Evolutionary conservation across 192 early-diverging fungal species (phyloP).

Genomic region (Hyaloraphidium curvatum): DNA sequence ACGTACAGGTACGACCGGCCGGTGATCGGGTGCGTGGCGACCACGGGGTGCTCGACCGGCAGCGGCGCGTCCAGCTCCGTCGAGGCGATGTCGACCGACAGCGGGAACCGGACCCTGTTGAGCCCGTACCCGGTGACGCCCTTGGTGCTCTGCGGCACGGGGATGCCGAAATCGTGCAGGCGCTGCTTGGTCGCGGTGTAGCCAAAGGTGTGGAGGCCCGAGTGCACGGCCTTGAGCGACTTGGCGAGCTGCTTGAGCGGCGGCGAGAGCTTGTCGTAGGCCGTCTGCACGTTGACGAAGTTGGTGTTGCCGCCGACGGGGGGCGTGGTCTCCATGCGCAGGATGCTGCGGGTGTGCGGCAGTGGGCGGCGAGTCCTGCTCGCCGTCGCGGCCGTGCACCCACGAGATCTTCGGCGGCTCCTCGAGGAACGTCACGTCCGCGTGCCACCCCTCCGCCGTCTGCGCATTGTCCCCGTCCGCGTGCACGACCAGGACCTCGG

Average conservation of each 20-base stretch:
- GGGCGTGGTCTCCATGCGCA: constrained; percentile 25
- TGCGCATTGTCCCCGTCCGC: too few species aligned
- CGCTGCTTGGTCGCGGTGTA: too few species aligned
- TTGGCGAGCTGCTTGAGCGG: constrained; percentile 28
- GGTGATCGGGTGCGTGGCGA: constrained; percentile 47
- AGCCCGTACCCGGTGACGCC: too few species aligned
- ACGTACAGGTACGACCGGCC: constrained; percentile 42
- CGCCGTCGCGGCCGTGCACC: too few species aligned
- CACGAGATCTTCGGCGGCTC: too few species aligned
- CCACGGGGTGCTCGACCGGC: constrained; percentile 23
- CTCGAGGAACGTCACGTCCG: constrained; percentile 30
- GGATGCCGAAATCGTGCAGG: too few species aligned
- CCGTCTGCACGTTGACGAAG: constrained; percentile 31
- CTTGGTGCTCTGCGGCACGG: too few species aligned
- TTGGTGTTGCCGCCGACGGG: constrained; percentile 32
- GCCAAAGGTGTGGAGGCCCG: constrained; percentile 16
- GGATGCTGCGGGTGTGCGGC: constrained; percentile 22
- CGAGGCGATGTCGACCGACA: too few species aligned
- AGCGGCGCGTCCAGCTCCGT: too few species aligned
- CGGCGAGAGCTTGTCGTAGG: constrained; percentile 34
- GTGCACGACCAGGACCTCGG: too few species aligned
- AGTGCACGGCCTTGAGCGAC: constrained; percentile 32
- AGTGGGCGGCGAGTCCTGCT: too few species aligned
- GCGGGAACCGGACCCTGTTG: too few species aligned
- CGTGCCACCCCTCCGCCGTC: constrained; percentile 29